These are phyloP conservation scores for Pseudopyrenochaeta lycopersici DNA, from an alignment of 2,329 filamentous ascomycete genomes.

Conservation along the genomic window DNA sequence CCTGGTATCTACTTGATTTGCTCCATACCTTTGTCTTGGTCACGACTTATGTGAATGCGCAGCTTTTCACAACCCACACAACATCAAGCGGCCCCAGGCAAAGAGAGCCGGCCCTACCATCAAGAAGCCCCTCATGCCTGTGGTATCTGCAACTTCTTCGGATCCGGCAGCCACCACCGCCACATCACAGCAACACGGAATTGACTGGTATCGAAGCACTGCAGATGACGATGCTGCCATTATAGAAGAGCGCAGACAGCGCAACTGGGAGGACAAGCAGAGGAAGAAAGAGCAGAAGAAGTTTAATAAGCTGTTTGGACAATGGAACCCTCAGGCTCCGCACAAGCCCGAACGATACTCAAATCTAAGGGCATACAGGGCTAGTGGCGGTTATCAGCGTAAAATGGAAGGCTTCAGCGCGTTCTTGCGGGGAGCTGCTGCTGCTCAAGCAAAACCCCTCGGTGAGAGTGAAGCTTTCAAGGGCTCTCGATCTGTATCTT, in stretches of 20 bases:
- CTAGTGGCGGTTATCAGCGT: constrained; percentile 32
- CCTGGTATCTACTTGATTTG: constrained; percentile 42
- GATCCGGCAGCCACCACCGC: constrained; percentile 19
- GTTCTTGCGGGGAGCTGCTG: constrained; percentile 29
- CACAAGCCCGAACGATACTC: constrained; percentile 36
- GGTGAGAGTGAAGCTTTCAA: constrained; percentile 23
- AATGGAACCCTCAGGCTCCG: constrained; percentile 55
- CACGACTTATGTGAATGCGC: constrained; percentile 37
- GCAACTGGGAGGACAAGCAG: constrained; percentile 75
- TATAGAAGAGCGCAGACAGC: constrained; percentile 72
- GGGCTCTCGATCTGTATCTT: constrained; percentile 17
- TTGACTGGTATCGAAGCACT: constrained; percentile 71
- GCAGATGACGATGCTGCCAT: constrained; percentile 81
- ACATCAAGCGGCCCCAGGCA: constrained; percentile 44
- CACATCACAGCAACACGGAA: constrained; percentile 28
- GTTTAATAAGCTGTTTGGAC: constrained; percentile 68
- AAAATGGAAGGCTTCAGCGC: constrained; percentile 36
- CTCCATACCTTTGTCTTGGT: constrained; percentile 27
- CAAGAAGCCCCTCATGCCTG: constrained; percentile 38
- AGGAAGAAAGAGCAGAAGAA: constrained; percentile 69
- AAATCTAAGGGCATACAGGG: constrained; percentile 37
- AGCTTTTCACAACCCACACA: constrained; percentile 46
- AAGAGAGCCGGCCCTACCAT: constrained; percentile 29
- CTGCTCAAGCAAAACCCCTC: constrained; percentile 15
- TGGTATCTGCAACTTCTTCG: constrained; percentile 21